Evolutionary conservation across 2,329 filamentous ascomycete genomes (phyloP).

Genomic region (Nothopassalora personata): DNA sequence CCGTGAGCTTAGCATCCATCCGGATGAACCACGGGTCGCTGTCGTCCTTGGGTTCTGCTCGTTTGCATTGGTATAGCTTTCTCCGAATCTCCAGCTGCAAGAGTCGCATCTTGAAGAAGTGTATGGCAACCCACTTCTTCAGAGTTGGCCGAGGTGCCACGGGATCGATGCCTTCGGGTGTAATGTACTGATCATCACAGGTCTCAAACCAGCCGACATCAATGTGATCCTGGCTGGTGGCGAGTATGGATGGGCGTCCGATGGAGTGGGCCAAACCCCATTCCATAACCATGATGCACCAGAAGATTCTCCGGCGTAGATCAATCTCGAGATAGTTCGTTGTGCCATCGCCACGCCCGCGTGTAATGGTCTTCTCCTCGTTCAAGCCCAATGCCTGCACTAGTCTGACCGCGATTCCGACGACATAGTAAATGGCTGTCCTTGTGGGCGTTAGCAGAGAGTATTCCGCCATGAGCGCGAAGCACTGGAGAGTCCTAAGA

Average conservation of each 20-base stretch:
- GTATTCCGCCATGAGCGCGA: conserved; percentile 82
- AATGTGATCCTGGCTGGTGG: conserved; percentile 73
- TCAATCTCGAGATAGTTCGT: conserved; percentile 74
- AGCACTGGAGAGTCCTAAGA: conserved; percentile 81
- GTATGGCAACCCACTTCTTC: conserved; percentile 83
- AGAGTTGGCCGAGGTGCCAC: conserved; percentile 62
- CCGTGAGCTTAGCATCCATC: conserved; percentile 71
- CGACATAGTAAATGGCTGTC: conserved; percentile 87
- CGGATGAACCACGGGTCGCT: conserved; percentile 79
- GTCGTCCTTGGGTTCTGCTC: conserved; percentile 69
- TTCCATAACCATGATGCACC: conserved; percentile 86
- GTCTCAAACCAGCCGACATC: conserved; percentile 81
- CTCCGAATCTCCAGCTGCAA: conserved; percentile 83
- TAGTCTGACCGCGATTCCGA: conserved; percentile 80
- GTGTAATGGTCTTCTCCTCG: conserved; percentile 79
- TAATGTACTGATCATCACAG: conserved; percentile 79
- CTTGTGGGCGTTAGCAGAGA: conserved; percentile 87
- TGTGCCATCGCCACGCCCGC: conserved; percentile 54
- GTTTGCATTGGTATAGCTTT: conserved; percentile 78
- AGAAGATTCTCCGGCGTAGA: conserved; percentile 81
- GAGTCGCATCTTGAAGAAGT: conserved; percentile 87
- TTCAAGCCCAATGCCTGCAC: conserved; percentile 83
- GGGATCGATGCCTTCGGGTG: conserved; percentile 64
- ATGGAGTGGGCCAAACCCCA: conserved; percentile 81
- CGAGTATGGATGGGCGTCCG: conserved; percentile 80